A percentile compares a stretch with the other conserved stretches of the same genome.
Evolutionary conservation across 345 rosid species (phyloP).

Genomic region (Eucalyptus rudis): DNA sequence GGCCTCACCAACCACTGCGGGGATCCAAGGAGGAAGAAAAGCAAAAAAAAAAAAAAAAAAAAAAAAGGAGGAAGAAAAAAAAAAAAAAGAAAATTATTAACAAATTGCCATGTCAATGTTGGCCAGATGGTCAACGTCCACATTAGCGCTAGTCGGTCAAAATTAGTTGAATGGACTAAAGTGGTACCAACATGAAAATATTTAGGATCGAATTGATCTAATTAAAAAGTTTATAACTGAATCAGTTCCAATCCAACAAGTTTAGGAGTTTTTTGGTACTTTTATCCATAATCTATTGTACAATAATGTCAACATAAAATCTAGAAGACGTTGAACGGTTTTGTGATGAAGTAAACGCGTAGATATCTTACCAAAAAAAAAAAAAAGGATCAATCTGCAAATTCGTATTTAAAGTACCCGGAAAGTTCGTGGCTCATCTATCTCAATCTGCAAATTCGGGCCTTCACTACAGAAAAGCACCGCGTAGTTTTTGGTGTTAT

Average conservation of each 20-base stretch:
- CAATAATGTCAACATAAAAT: background rate
- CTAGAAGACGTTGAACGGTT: background rate
- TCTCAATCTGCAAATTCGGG: background rate
- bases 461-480: background rate
- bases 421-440: background rate
- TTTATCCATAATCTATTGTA: background rate
- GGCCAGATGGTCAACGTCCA: no score
- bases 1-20: rapidly evolving
- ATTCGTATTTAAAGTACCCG: background rate
- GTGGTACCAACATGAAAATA: rapidly evolving
- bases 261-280: no score
- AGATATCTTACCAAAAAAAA: background rate
- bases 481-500: background rate
- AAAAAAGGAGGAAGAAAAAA: no score
- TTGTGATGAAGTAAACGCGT: background rate
- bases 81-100: no score
- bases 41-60: no score
- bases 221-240: no score
- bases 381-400: background rate
- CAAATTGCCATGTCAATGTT: no score
- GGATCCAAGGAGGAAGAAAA: no score
- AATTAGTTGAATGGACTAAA: no score
- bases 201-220: no score
- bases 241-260: rapidly evolving
- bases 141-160: no score